These are phyloP conservation scores for Diaporthe citriasiana DNA, from an alignment of 2,329 filamentous ascomycete species.

Conservation along the genomic window DNA sequence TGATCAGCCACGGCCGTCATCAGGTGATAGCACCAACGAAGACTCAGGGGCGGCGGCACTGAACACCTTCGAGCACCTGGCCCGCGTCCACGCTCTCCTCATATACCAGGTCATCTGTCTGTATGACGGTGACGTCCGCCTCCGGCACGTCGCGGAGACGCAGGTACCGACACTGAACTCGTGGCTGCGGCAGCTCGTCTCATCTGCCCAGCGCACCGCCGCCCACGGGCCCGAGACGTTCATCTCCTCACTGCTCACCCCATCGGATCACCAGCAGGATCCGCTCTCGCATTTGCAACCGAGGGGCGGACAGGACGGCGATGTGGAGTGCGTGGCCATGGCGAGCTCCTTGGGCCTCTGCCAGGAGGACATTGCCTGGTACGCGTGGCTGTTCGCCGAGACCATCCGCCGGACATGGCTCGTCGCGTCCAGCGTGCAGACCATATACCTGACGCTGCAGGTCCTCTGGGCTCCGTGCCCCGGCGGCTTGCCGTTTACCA, in stretches of 20 bases:
- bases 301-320: not conserved
- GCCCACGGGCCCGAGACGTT: slow-evolving; percentile 22
- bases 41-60: not conserved
- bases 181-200: slow-evolving; percentile 36
- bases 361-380: slow-evolving; percentile 43
- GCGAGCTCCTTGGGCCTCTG: not conserved
- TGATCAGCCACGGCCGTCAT: slow-evolving; percentile 2
- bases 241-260: not conserved
- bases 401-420: slow-evolving; percentile 47
- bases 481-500: slow-evolving; percentile 47
- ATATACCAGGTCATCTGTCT: slow-evolving; percentile 65
- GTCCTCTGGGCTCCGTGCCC: slow-evolving; percentile 41
- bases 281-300: not conserved
- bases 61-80: slow-evolving; percentile 51
- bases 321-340: not conserved
- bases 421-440: slow-evolving; percentile 39
- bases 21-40: not conserved
- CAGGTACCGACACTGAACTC: slow-evolving; percentile 33
- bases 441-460: slow-evolving; percentile 43
- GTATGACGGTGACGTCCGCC: slow-evolving; percentile 64
- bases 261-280: not conserved
- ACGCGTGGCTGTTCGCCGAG: slow-evolving; percentile 47
- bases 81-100: slow-evolving; percentile 62
- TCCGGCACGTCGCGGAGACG: slow-evolving; percentile 55
- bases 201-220: slow-evolving; percentile 11